phyloP scores from a whole-genome alignment of 768 basidiomycete species.

The Dentipellis fragilis region DNA sequence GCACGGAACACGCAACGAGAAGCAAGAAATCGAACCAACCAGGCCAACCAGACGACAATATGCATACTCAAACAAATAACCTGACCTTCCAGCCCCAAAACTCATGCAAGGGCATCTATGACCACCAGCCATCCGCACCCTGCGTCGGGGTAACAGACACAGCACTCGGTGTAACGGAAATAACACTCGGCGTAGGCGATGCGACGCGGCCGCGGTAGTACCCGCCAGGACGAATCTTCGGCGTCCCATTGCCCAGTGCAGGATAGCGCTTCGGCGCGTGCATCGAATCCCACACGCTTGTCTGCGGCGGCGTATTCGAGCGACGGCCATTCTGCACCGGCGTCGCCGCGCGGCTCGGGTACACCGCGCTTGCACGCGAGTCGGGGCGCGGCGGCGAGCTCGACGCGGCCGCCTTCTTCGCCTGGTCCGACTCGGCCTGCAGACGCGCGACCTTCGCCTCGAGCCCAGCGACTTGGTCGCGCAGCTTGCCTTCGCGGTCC shows the following conservation, averaged over 20 bases:
- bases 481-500: conserved; percentile 64
- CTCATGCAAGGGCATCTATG: conserved; percentile 26
- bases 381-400: conserved; percentile 54
- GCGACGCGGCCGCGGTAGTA: conserved; percentile 30
- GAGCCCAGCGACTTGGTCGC: conserved; percentile 53
- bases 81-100: no score
- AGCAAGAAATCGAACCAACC: no score
- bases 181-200: conserved; percentile 70
- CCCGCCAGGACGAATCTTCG: conserved; percentile 18
- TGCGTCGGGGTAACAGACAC: conserved; percentile 65
- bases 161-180: conserved; percentile 52
- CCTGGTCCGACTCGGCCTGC: conserved; percentile 48
- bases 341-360: conserved; percentile 41
- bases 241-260: conserved; percentile 9
- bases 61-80: no score
- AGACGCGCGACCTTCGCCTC: conserved; percentile 50
- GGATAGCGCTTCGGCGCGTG: conserved; percentile 30
- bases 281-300: conserved; percentile 70
- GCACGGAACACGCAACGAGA: neutral
- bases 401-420: conserved; percentile 21
- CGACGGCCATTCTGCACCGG: conserved; percentile 35
- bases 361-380: conserved; percentile 61
- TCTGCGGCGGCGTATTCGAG: conserved; percentile 37
- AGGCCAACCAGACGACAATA: no score
- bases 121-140: conserved; percentile 75